Base-by-base conservation (phyloP, 495 filamentous ascomycete genomes). In the Lindgomyces ingoldianus region DNA sequence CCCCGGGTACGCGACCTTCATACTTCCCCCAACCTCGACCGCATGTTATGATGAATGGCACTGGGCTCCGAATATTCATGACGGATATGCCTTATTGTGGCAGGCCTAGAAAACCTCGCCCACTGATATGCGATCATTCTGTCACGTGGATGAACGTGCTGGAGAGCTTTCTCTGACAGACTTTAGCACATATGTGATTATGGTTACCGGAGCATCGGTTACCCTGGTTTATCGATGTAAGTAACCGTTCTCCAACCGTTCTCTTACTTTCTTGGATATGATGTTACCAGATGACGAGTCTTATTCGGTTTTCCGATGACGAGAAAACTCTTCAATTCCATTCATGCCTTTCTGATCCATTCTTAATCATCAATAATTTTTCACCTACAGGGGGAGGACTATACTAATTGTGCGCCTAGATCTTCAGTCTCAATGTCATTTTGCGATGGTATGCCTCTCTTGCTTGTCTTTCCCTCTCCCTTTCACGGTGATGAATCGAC, bases 41-140 rank as follows among this genome's bases (percentile, higher is more conserved):
- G 21, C 41, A 12, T 61, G 71, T 25, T 71, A 89, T 91, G 93
- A 98, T 97, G 93, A 96, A 91, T 82, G 93, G 93, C 94, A 98
- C 94, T 98, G 94, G 94, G 95, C 94, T 96, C 93, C 91, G 93
- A 98, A 77, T 61, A 79, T 77, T 79, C 78, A 81, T 91, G 90
- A 92, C 77, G 86, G 91, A 96, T 79, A 94, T 80, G 91, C 91
- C 91, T 84, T 82, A 85, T 91, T 90, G 91, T 75, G 93, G 91
- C 91, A 96, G 93, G 93, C 94, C 91, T 97, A 96, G 93, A 96
- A 98, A 98, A 96, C 94, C 93, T 96, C 85, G 92, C 91, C 93
- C 90, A 92, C 94, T 98, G 94, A 98, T 83, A 70, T 68, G 68
- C 67, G 50, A 57, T 55, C 29, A 22, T 25, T 46, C 4, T 11